Conservation (phyloP, 352 stramenopile genomes). For the Phytophthora pinifolia region DNA sequence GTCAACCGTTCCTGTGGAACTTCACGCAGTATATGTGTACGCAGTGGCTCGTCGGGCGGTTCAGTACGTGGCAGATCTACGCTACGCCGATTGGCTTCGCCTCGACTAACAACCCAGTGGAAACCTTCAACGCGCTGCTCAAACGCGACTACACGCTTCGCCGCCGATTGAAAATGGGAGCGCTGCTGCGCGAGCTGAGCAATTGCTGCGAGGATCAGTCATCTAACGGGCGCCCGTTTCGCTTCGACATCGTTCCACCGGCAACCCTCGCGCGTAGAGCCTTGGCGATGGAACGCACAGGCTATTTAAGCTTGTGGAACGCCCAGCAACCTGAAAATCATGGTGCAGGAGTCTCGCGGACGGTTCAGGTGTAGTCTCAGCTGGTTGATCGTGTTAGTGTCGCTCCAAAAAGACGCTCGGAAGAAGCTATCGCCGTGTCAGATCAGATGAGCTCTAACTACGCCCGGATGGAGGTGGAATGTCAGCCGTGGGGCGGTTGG, state of each 20-base stretch:
- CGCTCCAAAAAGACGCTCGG: constrained; percentile 1
- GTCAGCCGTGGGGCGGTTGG: neutral
- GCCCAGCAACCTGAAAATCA: no score
- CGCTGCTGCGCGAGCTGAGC: no score
- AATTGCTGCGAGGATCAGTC: no score
- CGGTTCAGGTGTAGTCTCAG: neutral
- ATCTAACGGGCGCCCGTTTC: no score
- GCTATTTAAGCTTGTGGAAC: no score
- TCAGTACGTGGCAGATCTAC: constrained; percentile 19
- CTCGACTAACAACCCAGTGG: constrained; percentile 19
- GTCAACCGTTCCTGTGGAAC: neutral
- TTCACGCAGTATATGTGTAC: constrained; percentile 12
- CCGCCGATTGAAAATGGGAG: constrained; percentile 9
- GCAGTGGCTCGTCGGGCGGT: constrained; percentile 9
- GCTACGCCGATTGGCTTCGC: constrained; percentile 6
- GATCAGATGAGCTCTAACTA: constrained; percentile 6
- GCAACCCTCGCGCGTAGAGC: no score
- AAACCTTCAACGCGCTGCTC: constrained; percentile 24
- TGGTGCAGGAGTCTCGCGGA: neutral
- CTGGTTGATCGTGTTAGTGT: neutral
- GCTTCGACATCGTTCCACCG: no score
- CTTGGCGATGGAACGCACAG: no score
- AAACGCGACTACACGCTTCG: constrained; percentile 23
- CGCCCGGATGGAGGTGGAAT: neutral
- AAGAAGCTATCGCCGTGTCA: constrained; percentile 1